Conservation (phyloP, 306 rosid species). For the Corylus heterophylla region DNA sequence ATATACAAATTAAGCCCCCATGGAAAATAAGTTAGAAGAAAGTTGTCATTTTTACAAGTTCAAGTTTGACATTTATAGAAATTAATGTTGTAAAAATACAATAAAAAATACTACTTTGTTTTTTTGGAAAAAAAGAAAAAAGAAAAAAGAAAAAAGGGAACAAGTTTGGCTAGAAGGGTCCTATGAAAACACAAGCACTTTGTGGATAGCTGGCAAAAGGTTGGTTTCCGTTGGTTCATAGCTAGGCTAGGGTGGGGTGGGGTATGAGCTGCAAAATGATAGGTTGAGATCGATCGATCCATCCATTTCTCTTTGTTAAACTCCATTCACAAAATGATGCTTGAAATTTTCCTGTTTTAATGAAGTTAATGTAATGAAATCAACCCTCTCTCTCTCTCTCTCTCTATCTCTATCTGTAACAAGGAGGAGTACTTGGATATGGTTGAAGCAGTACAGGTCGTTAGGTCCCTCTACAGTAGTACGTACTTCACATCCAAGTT, state of each 20-base stretch:
- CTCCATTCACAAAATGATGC: not conserved
- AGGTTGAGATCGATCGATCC: not conserved
- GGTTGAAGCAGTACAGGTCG: not conserved
- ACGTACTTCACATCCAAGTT: not conserved
- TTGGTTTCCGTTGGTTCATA: not conserved
- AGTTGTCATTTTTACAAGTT: too few species aligned
- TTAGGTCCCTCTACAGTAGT: too few species aligned
- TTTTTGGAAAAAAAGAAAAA: too few species aligned
- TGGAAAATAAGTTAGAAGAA: too few species aligned
- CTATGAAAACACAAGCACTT: not conserved
- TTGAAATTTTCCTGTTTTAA: not conserved
- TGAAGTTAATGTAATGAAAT: not conserved
- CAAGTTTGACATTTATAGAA: not conserved
- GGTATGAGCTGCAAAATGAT: not conserved
- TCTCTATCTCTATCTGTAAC: not conserved
- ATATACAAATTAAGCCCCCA: not conserved
- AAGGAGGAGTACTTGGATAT: not conserved
- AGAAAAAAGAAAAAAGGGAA: not conserved
- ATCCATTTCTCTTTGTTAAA: not conserved
- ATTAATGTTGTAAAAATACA: too few species aligned
- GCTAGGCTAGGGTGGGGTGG: not conserved
- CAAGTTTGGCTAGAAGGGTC: not conserved
- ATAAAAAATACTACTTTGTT: too few species aligned
- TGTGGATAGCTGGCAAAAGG: constrained; percentile 1
- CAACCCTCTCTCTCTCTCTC: not conserved